These are phyloP conservation scores for Tolypocladium ophioglossoides DNA, from an alignment of 2,329 filamentous ascomycete species.

Conservation along the genomic window DNA sequence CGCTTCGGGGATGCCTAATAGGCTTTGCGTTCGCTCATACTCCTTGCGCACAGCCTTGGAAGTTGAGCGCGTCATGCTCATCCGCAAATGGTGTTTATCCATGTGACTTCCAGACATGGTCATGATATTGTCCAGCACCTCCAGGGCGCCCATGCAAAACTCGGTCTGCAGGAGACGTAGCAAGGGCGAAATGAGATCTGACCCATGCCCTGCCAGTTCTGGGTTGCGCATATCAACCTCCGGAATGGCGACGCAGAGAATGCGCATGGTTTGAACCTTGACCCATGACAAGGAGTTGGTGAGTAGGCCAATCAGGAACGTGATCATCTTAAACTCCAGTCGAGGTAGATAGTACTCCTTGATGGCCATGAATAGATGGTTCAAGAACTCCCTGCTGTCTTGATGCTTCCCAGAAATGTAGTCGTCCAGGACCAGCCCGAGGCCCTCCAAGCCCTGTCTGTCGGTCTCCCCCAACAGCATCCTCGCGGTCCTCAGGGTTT, in stretches of 20 bases:
- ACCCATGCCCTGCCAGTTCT: slow-evolving; percentile 82
- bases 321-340: slow-evolving; percentile 74
- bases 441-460: slow-evolving; percentile 53
- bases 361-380: slow-evolving; percentile 62
- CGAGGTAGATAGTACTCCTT: slow-evolving; percentile 70
- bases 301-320: slow-evolving; percentile 82
- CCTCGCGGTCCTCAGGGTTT: slow-evolving; percentile 52
- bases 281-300: slow-evolving; percentile 87
- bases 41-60: slow-evolving; percentile 83
- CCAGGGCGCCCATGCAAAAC: slow-evolving; percentile 83
- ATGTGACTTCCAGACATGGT: slow-evolving; percentile 85
- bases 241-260: slow-evolving; percentile 75
- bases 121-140: slow-evolving; percentile 91
- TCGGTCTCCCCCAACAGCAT: slow-evolving; percentile 65
- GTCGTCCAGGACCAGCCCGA: slow-evolving; percentile 59
- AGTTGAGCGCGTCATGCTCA: slow-evolving; percentile 93
- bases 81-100: slow-evolving; percentile 87
- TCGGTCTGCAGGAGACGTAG: slow-evolving; percentile 84
- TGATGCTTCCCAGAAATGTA: slow-evolving; percentile 60
- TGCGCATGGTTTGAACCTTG: slow-evolving; percentile 84
- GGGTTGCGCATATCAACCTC: slow-evolving; percentile 88
- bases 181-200: slow-evolving; percentile 88
- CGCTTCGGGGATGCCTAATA: slow-evolving; percentile 93
- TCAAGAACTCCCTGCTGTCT: slow-evolving; percentile 64
- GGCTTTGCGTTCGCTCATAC: slow-evolving; percentile 84